phyloP scores from a whole-genome alignment of 495 filamentous ascomycete genomes.

The Terfezia claveryi region DNA sequence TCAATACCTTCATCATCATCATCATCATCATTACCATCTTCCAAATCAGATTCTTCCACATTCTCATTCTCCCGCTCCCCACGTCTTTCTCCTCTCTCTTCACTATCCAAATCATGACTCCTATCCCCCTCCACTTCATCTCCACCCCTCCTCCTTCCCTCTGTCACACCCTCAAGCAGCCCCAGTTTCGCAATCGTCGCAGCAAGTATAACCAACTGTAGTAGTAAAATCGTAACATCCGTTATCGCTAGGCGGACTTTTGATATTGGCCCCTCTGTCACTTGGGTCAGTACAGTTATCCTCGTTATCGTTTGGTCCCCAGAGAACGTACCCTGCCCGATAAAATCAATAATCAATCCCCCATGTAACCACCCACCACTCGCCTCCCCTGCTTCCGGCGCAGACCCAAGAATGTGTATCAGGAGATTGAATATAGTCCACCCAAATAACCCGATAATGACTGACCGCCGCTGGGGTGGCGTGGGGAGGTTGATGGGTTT shows the following conservation, averaged over 20 bases:
- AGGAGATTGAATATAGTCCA: conserved; percentile 37
- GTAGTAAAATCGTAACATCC: conserved; percentile 8
- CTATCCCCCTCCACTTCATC: not conserved
- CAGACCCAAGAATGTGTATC: conserved; percentile 31
- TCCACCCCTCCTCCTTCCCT: conserved; percentile 1
- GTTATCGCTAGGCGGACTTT: conserved; percentile 13
- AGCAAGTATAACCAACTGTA: conserved; percentile 15
- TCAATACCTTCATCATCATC: no score
- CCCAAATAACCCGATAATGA: conserved; percentile 33
- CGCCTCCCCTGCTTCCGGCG: conserved; percentile 38
- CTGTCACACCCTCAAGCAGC: not conserved
- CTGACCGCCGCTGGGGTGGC: conserved; percentile 32
- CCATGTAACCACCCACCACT: conserved; percentile 47
- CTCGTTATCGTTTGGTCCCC: not conserved
- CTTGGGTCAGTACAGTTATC: no score
- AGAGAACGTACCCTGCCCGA: conserved; percentile 30
- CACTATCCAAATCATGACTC: conserved; percentile 12
- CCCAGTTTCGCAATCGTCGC: conserved; percentile 14
- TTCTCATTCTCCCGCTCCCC: not conserved
- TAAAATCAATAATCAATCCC: conserved; percentile 49
- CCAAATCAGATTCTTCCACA: no score
- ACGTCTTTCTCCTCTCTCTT: conserved; percentile 12
- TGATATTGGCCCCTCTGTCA: conserved; percentile 15
- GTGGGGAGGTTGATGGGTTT: conserved; percentile 33
- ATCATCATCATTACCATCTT: no score